Percentiles rank a stretch among this genome's conserved stretches.
Conservation (phyloP, 495 filamentous ascomycete genomes). For the Penicillium pancosmium region DNA sequence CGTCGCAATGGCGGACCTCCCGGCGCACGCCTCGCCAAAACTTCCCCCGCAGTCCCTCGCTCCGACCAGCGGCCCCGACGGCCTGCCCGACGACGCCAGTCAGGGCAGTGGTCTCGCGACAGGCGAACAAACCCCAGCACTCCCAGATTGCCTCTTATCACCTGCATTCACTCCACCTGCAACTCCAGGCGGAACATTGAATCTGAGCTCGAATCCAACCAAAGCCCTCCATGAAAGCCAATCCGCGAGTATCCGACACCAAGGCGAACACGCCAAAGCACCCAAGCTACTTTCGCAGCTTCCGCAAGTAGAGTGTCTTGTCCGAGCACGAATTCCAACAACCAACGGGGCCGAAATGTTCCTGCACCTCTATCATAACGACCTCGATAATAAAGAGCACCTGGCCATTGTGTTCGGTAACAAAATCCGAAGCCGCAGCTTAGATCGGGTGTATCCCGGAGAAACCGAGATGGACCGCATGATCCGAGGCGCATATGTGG, state of each 20-base stretch:
- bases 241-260: slow-evolving; percentile 22
- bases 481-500: slow-evolving; percentile 90
- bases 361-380: slow-evolving; percentile 91
- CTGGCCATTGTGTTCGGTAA: slow-evolving; percentile 96
- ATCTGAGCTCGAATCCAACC: slow-evolving; percentile 38
- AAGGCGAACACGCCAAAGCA: slow-evolving; percentile 54
- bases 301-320: slow-evolving; percentile 77
- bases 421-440: slow-evolving; percentile 74
- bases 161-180: slow-evolving; percentile 78
- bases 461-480: slow-evolving; percentile 97
- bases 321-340: slow-evolving; percentile 83
- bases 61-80: slow-evolving; percentile 19
- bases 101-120: slow-evolving; percentile 25
- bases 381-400: slow-evolving; percentile 92
- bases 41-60: slow-evolving; percentile 46
- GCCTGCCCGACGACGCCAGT: slow-evolving; percentile 22
- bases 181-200: slow-evolving; percentile 68
- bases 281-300: slow-evolving; percentile 70
- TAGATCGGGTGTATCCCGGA: slow-evolving; percentile 79
- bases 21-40: slow-evolving; percentile 54
- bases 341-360: slow-evolving; percentile 95
- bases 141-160: slow-evolving; percentile 62
- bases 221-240: slow-evolving; percentile 39
- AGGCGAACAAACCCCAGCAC: slow-evolving; percentile 38
- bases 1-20: slow-evolving; percentile 51